A percentile compares a stretch with the other conserved stretches of the same genome.
phyloP scores from a whole-genome alignment of 2,329 filamentous ascomycete genomes.

The Trichophyton rubrum region DNA sequence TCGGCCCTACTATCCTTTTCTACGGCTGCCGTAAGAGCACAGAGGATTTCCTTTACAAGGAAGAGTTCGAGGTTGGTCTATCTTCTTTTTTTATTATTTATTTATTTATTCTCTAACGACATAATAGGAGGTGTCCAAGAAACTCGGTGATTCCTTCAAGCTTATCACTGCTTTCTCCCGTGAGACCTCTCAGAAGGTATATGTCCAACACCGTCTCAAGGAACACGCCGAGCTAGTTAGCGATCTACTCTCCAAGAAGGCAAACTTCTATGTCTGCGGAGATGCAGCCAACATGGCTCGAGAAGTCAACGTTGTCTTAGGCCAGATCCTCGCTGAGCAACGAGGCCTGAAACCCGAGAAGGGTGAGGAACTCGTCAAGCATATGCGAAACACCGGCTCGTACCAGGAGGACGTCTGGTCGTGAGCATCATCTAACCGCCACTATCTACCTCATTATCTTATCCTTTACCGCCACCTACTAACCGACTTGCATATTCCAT shows the following conservation, averaged over 20 bases:
- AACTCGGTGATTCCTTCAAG: constrained; percentile 77
- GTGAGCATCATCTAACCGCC: constrained; percentile 24
- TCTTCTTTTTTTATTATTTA: not conserved
- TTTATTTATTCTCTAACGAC: constrained; percentile 4
- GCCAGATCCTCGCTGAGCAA: constrained; percentile 73
- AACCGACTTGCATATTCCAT: no score
- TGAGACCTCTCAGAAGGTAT: constrained; percentile 75
- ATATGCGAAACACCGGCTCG: constrained; percentile 85
- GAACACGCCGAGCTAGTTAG: constrained; percentile 76
- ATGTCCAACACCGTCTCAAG: constrained; percentile 86
- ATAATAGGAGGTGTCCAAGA: constrained; percentile 62
- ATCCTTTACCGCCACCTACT: constrained; percentile 8
- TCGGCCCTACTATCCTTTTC: constrained; percentile 83
- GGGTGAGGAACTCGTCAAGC: constrained; percentile 92
- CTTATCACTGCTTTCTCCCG: constrained; percentile 93
- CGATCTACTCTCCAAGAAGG: constrained; percentile 68
- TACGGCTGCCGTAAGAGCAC: constrained; percentile 78
- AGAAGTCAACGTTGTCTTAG: constrained; percentile 78
- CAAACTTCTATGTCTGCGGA: constrained; percentile 96
- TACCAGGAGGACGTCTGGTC: constrained; percentile 80
- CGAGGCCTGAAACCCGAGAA: constrained; percentile 71
- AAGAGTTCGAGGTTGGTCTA: constrained; percentile 76
- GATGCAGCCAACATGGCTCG: constrained; percentile 96
- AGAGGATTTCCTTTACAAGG: constrained; percentile 88
- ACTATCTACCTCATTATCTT: constrained; percentile 5